Evolutionary conservation across 331 rosid species (phyloP).

Genomic region (Acacia concinna): DNA sequence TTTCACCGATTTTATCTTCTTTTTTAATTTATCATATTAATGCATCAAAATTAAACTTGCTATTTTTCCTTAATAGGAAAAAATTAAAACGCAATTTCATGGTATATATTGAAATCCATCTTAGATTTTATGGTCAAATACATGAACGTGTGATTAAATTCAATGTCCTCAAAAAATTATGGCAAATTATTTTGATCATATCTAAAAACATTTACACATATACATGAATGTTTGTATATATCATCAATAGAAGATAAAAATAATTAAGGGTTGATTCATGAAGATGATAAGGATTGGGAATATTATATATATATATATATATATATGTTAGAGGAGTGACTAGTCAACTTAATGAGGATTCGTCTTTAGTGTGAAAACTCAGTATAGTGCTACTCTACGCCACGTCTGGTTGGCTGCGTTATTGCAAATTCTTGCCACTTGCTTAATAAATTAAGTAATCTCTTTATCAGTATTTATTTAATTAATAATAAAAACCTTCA

Average conservation of each 20-base stretch:
- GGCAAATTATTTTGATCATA: too few species aligned
- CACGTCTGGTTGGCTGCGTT: background rate
- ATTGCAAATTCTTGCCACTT: background rate
- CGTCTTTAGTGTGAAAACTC: background rate
- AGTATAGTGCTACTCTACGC: background rate
- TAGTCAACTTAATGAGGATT: background rate
- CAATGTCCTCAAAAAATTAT: too few species aligned
- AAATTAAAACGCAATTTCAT: too few species aligned
- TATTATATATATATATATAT: background rate
- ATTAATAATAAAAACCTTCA: background rate
- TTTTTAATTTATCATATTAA: too few species aligned
- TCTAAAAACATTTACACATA: too few species aligned
- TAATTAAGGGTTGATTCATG: background rate
- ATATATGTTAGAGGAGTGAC: background rate
- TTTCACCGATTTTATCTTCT: too few species aligned
- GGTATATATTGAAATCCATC: too few species aligned
- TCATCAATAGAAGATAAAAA: background rate
- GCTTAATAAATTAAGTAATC: background rate
- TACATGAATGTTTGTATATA: too few species aligned
- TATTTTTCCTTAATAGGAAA: too few species aligned
- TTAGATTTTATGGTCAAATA: too few species aligned
- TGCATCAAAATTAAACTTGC: too few species aligned
- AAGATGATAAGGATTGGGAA: background rate
- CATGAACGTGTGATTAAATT: too few species aligned
- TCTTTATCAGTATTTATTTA: background rate